A percentile compares a stretch with the other conserved stretches of the same genome.
Evolutionary conservation across 805 yeast species (phyloP).

Genomic region (Kazachstania psychrophila): DNA sequence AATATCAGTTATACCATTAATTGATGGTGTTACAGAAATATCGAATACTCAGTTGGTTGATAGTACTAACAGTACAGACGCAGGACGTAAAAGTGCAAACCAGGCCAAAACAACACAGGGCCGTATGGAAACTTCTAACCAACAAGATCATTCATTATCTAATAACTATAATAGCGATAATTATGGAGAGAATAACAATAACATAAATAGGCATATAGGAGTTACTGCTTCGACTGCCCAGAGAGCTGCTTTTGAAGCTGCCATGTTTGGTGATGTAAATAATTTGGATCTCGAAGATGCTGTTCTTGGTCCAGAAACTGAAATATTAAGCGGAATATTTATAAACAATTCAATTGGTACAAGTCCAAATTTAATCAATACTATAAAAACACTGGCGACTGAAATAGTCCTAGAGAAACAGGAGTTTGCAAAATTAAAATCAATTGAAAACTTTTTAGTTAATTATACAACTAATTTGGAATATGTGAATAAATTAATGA

Average conservation of each 20-base stretch:
- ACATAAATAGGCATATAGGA: background rate
- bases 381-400: conserved; percentile 45
- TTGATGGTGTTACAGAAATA: conserved; percentile 17
- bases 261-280: conserved; percentile 54
- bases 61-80: too few species aligned
- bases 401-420: conserved; percentile 50
- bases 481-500: conserved; percentile 23
- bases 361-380: conserved; percentile 44
- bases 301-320: conserved; percentile 39
- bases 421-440: conserved; percentile 46
- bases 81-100: too few species aligned
- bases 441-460: conserved; percentile 46
- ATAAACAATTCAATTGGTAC: conserved; percentile 52
- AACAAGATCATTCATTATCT: too few species aligned
- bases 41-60: too few species aligned
- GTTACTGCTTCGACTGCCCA: conserved; percentile 14
- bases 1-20: conserved; percentile 42
- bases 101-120: too few species aligned
- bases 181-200: too few species aligned
- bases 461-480: conserved; percentile 36
- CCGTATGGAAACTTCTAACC: too few species aligned
- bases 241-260: conserved; percentile 42
- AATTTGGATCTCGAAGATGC: conserved; percentile 40
- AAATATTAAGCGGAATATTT: conserved; percentile 45
- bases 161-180: too few species aligned